Evolutionary conservation across 2,329 filamentous ascomycete species (phyloP).

Genomic region (Calcarisporium arbuscula): DNA sequence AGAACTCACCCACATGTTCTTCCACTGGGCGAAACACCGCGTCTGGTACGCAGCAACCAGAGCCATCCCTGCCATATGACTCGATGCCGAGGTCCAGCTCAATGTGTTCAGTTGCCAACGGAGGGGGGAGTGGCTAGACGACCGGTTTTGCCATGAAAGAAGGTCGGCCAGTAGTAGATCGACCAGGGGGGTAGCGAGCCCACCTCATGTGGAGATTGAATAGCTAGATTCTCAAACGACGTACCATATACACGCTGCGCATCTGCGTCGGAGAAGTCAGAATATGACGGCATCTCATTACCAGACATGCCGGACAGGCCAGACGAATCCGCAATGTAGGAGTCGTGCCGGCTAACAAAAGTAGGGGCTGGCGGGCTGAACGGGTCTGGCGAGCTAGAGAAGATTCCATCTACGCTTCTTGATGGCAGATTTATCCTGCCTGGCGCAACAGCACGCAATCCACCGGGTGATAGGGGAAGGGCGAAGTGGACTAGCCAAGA

Average conservation of each 20-base stretch:
- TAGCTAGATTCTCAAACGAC: slow-evolving; percentile 44
- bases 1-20: slow-evolving; percentile 90
- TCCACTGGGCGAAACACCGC: slow-evolving; percentile 88
- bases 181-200: slow-evolving; percentile 3
- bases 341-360: slow-evolving; percentile 43
- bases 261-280: slow-evolving; percentile 76
- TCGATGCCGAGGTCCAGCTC: slow-evolving; percentile 71
- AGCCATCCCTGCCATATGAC: slow-evolving; percentile 94
- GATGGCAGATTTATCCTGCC: slow-evolving; percentile 10
- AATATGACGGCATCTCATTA: slow-evolving; percentile 70
- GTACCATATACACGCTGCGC: slow-evolving; percentile 40
- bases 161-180: no score
- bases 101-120: slow-evolving; percentile 24
- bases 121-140: not conserved
- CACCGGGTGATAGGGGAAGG: slow-evolving; percentile 36
- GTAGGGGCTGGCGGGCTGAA: slow-evolving; percentile 26
- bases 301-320: slow-evolving; percentile 54
- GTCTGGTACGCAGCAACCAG: slow-evolving; percentile 73
- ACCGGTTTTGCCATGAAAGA: not conserved
- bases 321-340: slow-evolving; percentile 59
- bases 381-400: slow-evolving; percentile 57
- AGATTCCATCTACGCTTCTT: slow-evolving; percentile 34
- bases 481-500: slow-evolving; percentile 60
- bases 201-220: slow-evolving; percentile 25
- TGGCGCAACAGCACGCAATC: slow-evolving; percentile 3